phyloP scores from a whole-genome alignment of 1,139 yeast species.

The Kurtzmaniella quercitrusa region DNA sequence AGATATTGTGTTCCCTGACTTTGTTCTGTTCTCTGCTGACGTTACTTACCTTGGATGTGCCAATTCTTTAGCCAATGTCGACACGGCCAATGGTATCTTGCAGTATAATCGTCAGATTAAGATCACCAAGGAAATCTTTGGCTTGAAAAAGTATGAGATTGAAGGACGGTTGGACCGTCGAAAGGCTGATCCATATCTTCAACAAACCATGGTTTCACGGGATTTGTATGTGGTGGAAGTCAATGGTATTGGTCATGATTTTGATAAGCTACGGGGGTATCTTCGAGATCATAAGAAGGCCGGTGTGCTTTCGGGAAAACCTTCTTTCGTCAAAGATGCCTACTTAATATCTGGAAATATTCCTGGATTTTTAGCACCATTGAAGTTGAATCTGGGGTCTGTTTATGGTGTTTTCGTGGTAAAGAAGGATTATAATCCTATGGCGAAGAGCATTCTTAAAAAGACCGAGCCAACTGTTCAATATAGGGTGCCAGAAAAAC shows the following conservation, averaged over 20 bases:
- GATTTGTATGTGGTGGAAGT: constrained; percentile 49
- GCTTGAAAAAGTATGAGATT: constrained; percentile 35
- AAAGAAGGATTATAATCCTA: constrained; percentile 36
- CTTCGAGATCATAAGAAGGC: constrained; percentile 46
- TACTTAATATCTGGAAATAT: constrained; percentile 50
- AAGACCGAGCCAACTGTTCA: constrained; percentile 2
- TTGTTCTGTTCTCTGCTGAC: constrained; percentile 44
- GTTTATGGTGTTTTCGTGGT: constrained; percentile 46
- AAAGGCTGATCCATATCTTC: constrained; percentile 56
- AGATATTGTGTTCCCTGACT: constrained; percentile 49
- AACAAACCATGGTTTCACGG: constrained; percentile 43
- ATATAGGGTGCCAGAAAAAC: neutral
- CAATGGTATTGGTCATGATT: constrained; percentile 23
- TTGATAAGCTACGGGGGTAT: constrained; percentile 49
- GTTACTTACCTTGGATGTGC: constrained; percentile 42
- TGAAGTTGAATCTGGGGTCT: constrained; percentile 11
- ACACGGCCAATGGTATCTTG: constrained; percentile 13
- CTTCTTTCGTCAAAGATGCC: constrained; percentile 57
- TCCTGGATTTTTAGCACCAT: constrained; percentile 24
- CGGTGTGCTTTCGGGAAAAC: constrained; percentile 57
- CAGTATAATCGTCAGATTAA: constrained; percentile 23
- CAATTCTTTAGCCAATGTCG: constrained; percentile 15
- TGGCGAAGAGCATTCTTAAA: constrained; percentile 17
- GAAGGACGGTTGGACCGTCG: constrained; percentile 59
- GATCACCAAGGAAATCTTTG: constrained; percentile 27